These are phyloP conservation scores for Dicorynia guianensis DNA, from an alignment of 306 rosid species.

Conservation along the genomic window DNA sequence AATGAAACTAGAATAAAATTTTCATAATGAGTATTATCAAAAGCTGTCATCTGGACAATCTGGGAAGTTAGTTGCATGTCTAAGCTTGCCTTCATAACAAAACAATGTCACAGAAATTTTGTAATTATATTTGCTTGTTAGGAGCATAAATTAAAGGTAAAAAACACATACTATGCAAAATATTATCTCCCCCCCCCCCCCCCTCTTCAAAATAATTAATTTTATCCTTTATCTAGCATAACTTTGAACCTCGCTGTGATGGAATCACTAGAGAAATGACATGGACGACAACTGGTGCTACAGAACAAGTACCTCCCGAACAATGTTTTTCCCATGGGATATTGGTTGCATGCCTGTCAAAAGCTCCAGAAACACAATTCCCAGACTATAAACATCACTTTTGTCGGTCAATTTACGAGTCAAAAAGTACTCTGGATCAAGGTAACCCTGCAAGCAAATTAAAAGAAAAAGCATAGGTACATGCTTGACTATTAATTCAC, in stretches of 20 bases:
- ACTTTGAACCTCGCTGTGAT: background rate
- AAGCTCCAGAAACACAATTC: constrained; percentile 78
- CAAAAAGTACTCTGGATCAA: constrained; percentile 80
- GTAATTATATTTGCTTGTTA: too few relatives aligned
- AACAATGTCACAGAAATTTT: too few relatives aligned
- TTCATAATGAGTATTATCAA: constrained; percentile 21
- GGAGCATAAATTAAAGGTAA: too few relatives aligned
- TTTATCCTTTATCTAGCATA: background rate
- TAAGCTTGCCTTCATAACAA: too few relatives aligned
- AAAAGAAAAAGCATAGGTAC: constrained; percentile 9
- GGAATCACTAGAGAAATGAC: background rate
- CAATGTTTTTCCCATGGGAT: constrained; percentile 81
- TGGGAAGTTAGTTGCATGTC: too few relatives aligned
- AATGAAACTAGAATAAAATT: background rate
- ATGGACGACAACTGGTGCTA: background rate
- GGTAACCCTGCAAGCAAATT: constrained; percentile 65
- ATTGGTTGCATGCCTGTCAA: constrained; percentile 73
- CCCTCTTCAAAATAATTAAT: too few relatives aligned
- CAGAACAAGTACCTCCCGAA: constrained; percentile 67
- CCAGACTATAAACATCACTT: constrained; percentile 82
- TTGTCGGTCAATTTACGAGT: constrained; percentile 81
- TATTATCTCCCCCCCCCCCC: background rate
- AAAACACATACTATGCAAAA: background rate
- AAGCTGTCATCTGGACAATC: too few relatives aligned
- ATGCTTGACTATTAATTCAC: background rate